phyloP scores from a whole-genome alignment of 2,329 filamentous ascomycete genomes.

The Blastomyces gilchristii region DNA sequence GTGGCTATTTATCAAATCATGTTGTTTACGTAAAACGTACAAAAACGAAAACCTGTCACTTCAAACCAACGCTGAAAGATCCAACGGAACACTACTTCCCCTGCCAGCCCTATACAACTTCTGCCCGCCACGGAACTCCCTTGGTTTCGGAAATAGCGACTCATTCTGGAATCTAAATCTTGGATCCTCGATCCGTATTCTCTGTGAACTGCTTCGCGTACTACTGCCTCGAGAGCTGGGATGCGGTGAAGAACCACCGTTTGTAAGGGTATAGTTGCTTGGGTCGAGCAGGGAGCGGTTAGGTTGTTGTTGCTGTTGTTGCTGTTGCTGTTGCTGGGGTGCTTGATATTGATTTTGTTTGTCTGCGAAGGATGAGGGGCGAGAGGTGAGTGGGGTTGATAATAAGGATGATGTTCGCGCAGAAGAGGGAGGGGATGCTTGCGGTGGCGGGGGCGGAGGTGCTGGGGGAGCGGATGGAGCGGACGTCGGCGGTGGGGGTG shows the following conservation, averaged over 20 bases:
- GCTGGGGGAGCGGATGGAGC: conserved; percentile 34
- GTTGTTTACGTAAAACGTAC: not conserved
- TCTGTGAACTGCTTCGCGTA: conserved; percentile 4
- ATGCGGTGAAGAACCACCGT: conserved; percentile 37
- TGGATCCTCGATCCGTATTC: conserved; percentile 56
- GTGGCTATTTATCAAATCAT: too few species aligned
- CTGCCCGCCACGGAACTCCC: conserved; percentile 62
- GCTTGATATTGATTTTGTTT: conserved; percentile 21
- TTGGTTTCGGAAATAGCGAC: conserved; percentile 68
- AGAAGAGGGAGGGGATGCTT: conserved; percentile 32
- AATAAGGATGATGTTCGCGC: conserved; percentile 29
- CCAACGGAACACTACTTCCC: conserved; percentile 86
- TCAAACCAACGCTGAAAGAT: conserved; percentile 52
- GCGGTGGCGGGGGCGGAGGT: conserved; percentile 35
- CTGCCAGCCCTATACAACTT: conserved; percentile 82
- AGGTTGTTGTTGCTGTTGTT: conserved; percentile 35
- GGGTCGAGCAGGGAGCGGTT: conserved; percentile 59
- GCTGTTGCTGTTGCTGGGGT: conserved; percentile 27
- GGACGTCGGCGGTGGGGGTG: conserved; percentile 32
- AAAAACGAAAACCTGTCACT: not conserved
- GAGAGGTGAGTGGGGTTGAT: conserved; percentile 33
- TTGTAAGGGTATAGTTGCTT: conserved; percentile 63
- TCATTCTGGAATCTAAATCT: conserved; percentile 86
- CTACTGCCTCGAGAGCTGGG: not conserved
- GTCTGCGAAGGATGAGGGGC: conserved; percentile 28